Conservation (phyloP, 805 yeast species). For the Candida piceae region DNA sequence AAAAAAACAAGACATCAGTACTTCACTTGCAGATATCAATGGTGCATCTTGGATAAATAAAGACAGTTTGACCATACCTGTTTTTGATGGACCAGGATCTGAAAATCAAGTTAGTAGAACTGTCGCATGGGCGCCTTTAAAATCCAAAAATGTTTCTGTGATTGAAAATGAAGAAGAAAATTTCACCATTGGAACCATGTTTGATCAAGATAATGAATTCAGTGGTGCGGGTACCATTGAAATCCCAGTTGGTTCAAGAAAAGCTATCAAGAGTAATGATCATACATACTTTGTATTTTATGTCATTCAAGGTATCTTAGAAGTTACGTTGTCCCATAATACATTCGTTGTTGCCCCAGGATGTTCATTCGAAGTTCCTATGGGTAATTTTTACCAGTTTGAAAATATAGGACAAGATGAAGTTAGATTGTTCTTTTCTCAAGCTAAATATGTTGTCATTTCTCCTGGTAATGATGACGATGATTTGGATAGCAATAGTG, state of each 20-base stretch:
- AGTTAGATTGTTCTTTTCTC: slow-evolving; percentile 72
- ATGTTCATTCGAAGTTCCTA: slow-evolving; percentile 77
- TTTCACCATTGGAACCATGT: slow-evolving; percentile 59
- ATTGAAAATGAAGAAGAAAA: slow-evolving; percentile 42
- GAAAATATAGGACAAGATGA: slow-evolving; percentile 53
- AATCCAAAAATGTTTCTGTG: slow-evolving; percentile 40
- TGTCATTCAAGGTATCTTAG: slow-evolving; percentile 65
- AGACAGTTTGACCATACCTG: slow-evolving; percentile 40
- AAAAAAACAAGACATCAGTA: neutral
- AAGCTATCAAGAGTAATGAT: slow-evolving; percentile 55
- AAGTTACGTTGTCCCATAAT: slow-evolving; percentile 57
- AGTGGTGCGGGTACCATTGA: slow-evolving; percentile 73
- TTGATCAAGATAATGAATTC: slow-evolving; percentile 55
- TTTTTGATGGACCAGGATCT: slow-evolving; percentile 46
- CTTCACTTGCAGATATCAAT: slow-evolving; percentile 18
- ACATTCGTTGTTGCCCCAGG: slow-evolving; percentile 63
- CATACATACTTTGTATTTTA: slow-evolving; percentile 70
- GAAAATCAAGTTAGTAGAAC: slow-evolving; percentile 39
- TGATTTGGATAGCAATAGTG: slow-evolving; percentile 14
- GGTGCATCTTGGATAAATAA: slow-evolving; percentile 51
- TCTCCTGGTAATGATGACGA: slow-evolving; percentile 22
- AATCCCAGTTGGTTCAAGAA: slow-evolving; percentile 57
- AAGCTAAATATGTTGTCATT: slow-evolving; percentile 43
- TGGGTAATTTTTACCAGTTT: slow-evolving; percentile 67
- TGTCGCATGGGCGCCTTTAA: slow-evolving; percentile 64